Evolutionary conservation across 352 stramenopile species (phyloP).

Genomic region (Pythium oligandrum): DNA sequence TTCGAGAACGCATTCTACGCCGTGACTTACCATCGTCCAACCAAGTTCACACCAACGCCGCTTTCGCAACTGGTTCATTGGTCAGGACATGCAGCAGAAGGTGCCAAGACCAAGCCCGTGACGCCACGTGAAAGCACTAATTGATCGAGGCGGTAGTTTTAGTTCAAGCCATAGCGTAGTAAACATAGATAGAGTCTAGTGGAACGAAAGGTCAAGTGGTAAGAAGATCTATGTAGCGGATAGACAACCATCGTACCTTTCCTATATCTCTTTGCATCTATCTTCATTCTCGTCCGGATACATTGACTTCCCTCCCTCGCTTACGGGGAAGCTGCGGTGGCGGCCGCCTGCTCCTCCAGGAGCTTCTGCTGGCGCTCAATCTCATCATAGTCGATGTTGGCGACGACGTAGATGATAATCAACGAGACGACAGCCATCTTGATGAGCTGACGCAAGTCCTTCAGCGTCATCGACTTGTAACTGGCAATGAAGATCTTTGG

Average conservation of each 20-base stretch:
- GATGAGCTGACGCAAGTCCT: slow-evolving; percentile 73
- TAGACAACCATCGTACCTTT: background rate
- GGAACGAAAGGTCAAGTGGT: too few species aligned
- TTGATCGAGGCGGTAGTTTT: too few species aligned
- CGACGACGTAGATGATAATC: slow-evolving; percentile 81
- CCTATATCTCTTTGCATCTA: slow-evolving; percentile 3
- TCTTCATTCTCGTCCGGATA: too few species aligned
- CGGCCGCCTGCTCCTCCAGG: slow-evolving; percentile 44
- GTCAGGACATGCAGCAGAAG: slow-evolving; percentile 38
- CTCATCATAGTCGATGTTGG: slow-evolving; percentile 89
- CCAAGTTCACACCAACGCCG: slow-evolving; percentile 74
- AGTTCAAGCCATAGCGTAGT: too few species aligned
- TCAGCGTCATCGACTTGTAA: slow-evolving; percentile 65
- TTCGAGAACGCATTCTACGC: slow-evolving; percentile 82
- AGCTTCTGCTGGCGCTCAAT: slow-evolving; percentile 86
- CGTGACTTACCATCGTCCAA: slow-evolving; percentile 65
- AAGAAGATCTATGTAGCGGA: slow-evolving; percentile 11
- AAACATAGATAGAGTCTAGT: too few species aligned
- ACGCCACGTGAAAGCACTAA: too few species aligned
- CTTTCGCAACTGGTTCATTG: slow-evolving; percentile 77
- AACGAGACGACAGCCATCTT: slow-evolving; percentile 85
- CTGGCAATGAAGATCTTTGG: slow-evolving; percentile 85
- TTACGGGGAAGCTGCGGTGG: background rate
- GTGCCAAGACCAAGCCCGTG: background rate
- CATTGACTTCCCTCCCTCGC: too few species aligned